A percentile compares a stretch with the other conserved stretches of the same genome.
Evolutionary conservation across 306 rosid species (phyloP).

Genomic region (Prunus padus): DNA sequence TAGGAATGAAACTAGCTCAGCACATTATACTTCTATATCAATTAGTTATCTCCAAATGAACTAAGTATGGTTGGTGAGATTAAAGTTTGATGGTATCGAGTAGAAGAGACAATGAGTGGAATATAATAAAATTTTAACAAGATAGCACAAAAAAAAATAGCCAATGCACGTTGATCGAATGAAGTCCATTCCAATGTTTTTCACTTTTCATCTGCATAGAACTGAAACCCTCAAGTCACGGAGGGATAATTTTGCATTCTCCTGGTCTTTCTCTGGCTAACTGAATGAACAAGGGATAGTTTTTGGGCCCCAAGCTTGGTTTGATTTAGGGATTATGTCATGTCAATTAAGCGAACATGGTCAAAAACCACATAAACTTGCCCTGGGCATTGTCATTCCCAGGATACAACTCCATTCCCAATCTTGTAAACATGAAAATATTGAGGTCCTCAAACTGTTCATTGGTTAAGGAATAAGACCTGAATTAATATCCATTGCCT

Average conservation of each 20-base stretch:
- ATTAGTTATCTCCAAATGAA: neutral
- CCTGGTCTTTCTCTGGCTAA: neutral
- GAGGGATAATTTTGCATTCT: neutral
- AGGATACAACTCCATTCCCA: neutral
- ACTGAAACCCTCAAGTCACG: neutral
- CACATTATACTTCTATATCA: conserved; percentile 9
- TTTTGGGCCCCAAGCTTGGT: neutral
- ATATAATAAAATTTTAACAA: neutral
- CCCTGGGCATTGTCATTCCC: neutral
- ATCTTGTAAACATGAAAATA: neutral
- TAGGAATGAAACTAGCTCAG: conserved; percentile 8
- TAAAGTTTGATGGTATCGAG: neutral
- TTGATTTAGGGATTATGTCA: neutral
- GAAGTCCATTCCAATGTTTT: neutral
- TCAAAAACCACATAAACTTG: neutral
- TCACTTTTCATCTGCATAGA: neutral
- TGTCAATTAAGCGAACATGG: neutral
- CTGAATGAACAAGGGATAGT: neutral
- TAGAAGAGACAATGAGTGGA: neutral
- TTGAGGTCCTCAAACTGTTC: neutral
- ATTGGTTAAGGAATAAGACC: neutral
- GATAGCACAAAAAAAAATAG: neutral
- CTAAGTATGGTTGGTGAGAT: neutral
- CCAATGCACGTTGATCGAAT: neutral
- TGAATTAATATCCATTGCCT: neutral